These are phyloP conservation scores for Beta lomatogona DNA, from an alignment of 179 eudicot genomes.

Conservation along the genomic window DNA sequence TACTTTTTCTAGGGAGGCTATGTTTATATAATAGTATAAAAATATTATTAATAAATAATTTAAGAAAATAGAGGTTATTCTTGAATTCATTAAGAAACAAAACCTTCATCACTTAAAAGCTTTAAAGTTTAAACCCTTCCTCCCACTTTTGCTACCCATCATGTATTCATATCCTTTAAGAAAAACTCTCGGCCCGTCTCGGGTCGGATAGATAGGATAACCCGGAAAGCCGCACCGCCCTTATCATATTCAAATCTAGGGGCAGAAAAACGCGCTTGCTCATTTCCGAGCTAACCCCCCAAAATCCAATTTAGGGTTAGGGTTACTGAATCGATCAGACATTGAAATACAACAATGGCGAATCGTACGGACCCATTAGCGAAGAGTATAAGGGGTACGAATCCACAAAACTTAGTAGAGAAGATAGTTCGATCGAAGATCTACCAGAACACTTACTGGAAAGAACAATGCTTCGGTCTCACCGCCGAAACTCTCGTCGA, in stretches of 20 bases:
- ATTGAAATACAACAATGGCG: slow-evolving; percentile 55
- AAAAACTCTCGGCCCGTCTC: no score
- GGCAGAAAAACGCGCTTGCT: neutral
- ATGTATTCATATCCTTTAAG: no score
- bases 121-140: no score
- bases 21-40: no score
- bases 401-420: slow-evolving; percentile 89
- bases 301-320: slow-evolving; percentile 25
- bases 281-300: slow-evolving; percentile 1
- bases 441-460: slow-evolving; percentile 81
- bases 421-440: slow-evolving; percentile 80
- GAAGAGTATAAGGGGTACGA: slow-evolving; percentile 82
- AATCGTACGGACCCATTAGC: slow-evolving; percentile 96
- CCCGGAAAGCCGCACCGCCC: neutral
- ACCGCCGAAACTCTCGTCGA: slow-evolving; percentile 97
- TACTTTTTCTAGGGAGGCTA: no score
- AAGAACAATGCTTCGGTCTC: slow-evolving; percentile 94
- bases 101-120: no score
- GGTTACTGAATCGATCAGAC: slow-evolving; percentile 17
- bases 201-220: neutral
- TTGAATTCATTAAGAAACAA: no score
- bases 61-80: no score
- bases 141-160: no score
- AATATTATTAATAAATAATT: no score
- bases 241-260: neutral